Percentiles rank a stretch among this genome's conserved stretches.
Conservation (phyloP, 2,329 filamentous ascomycete species). For the Graphilbum sp. region DNA sequence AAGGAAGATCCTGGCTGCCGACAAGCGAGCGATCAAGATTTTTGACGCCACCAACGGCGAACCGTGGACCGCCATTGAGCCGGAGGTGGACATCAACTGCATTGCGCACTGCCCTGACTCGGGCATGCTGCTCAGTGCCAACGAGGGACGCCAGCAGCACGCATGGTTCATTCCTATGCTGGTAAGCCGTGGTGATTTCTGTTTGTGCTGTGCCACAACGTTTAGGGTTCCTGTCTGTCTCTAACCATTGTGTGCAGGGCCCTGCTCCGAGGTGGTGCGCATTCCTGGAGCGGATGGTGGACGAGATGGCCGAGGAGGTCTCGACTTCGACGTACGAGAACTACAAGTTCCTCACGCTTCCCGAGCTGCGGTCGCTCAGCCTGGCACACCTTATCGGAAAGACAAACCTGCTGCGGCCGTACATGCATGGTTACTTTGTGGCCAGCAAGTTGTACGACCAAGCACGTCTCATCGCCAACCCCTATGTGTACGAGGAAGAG, state of each 20-base stretch:
- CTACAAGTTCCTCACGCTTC: conserved; percentile 90
- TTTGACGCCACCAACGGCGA: conserved; percentile 74
- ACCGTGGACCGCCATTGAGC: conserved; percentile 92
- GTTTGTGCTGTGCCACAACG: too few species aligned
- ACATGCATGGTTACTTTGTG: conserved; percentile 99
- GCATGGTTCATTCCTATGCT: conserved; percentile 33
- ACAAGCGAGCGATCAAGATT: conserved; percentile 93
- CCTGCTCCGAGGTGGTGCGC: conserved; percentile 91
- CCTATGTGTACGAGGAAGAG: conserved; percentile 86
- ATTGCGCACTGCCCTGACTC: conserved; percentile 85
- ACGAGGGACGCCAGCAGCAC: conserved; percentile 90
- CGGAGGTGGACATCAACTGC: conserved; percentile 83
- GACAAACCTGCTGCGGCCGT: conserved; percentile 76
- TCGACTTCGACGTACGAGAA: conserved; percentile 86
- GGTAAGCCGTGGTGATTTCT: conserved; percentile 1
- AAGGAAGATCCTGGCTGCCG: conserved; percentile 78
- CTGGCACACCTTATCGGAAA: conserved; percentile 80
- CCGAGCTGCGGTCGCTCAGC: conserved; percentile 73
- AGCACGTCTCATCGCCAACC: conserved; percentile 80
- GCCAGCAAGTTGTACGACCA: conserved; percentile 92
- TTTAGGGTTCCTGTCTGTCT: too few species aligned
- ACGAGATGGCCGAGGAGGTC: conserved; percentile 87
- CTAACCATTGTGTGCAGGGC: conserved; percentile 26
- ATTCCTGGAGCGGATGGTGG: conserved; percentile 92
- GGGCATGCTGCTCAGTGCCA: conserved; percentile 91